Conservation (phyloP, 83 land plant genomes). For the Diphasiastrum complanatum region DNA sequence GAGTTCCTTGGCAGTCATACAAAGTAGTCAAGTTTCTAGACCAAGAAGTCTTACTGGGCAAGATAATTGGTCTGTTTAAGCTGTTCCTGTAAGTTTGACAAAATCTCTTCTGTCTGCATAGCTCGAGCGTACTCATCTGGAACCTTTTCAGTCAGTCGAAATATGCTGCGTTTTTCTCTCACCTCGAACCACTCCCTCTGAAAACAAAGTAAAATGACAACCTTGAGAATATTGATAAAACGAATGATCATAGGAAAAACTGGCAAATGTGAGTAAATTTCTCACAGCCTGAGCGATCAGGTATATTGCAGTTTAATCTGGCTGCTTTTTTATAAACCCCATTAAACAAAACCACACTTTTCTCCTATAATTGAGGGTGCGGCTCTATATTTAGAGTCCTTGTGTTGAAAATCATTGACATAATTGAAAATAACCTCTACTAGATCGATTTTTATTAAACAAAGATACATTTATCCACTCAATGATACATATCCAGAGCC, state of each 20-base stretch:
- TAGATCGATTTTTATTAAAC: no score
- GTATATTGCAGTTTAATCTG: no score
- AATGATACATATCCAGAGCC: not conserved
- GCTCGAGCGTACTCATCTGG: constrained; percentile 39
- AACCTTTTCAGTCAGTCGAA: constrained; percentile 19
- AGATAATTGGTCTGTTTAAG: constrained; percentile 32
- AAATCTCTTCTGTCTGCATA: constrained; percentile 27
- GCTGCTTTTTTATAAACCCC: no score
- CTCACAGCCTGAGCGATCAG: no score
- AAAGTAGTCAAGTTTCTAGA: no score
- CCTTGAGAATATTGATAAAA: not conserved
- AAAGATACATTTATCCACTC: no score
- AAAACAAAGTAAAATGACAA: not conserved
- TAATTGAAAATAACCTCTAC: no score
- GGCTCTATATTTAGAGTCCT: no score
- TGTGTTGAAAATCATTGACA: no score
- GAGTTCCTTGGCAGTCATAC: not conserved
- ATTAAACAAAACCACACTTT: no score
- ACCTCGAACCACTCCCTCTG: constrained; percentile 36
- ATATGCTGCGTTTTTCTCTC: constrained; percentile 25
- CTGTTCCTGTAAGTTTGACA: constrained; percentile 25
- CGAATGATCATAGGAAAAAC: not conserved
- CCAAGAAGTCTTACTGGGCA: constrained; percentile 25
- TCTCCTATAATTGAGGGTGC: no score
- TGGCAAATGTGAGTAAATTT: not conserved